A percentile compares a stretch with the other conserved stretches of the same genome.
Evolutionary conservation across 257 asterid genomes (phyloP).

Genomic region (Orobanche coerulescens): DNA sequence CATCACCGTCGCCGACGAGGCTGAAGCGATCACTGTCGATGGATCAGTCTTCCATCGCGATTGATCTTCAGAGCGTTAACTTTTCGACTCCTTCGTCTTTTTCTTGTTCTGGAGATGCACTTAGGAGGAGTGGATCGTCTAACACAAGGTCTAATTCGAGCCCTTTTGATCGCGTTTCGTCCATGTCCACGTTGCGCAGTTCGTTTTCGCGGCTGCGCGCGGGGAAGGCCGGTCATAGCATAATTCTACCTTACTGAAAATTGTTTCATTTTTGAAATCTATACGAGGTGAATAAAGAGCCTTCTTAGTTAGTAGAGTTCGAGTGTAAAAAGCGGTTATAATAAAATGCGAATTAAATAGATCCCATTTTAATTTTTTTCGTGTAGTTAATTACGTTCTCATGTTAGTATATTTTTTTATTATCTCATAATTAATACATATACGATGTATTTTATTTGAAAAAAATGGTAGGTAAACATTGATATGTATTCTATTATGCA

Average conservation of each 20-base stretch:
- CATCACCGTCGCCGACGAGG: constrained; percentile 2
- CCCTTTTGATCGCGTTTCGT: constrained; percentile 32
- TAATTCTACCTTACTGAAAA: constrained; percentile 38
- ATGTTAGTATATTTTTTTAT: no score
- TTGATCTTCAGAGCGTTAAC: constrained; percentile 19
- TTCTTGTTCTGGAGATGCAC: background rate
- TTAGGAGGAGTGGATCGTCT: constrained; percentile 24
- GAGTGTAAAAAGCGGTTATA: no score
- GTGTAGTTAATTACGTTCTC: no score
- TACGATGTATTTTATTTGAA: no score
- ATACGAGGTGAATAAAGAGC: no score
- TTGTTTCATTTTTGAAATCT: background rate
- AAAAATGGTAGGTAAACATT: no score
- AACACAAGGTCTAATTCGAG: constrained; percentile 13
- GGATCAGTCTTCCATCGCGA: constrained; percentile 30
- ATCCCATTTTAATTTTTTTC: no score
- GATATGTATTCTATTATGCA: no score
- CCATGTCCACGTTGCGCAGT: constrained; percentile 32
- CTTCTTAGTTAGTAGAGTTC: no score
- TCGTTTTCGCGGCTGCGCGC: constrained; percentile 33
- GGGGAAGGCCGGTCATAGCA: constrained; percentile 14
- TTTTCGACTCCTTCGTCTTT: no score
- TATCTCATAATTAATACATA: no score
- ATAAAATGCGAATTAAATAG: no score
- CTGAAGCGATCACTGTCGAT: constrained; percentile 54